Base-by-base conservation (phyloP, 495 filamentous ascomycete genomes). In the Neurospora pannonica region DNA sequence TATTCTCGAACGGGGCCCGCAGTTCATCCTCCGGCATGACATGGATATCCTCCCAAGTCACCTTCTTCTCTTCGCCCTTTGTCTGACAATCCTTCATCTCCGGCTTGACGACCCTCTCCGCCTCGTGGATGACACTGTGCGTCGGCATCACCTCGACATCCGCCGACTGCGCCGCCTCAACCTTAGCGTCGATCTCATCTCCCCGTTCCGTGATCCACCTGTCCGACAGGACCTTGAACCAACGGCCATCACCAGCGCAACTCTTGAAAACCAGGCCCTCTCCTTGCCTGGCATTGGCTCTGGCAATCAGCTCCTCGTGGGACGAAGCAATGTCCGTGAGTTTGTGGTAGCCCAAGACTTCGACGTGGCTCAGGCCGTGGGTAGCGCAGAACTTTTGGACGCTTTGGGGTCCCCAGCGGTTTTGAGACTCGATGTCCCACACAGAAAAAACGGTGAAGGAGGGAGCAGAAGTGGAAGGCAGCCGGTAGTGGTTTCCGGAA, bases 211-310 rank as follows among this genome's bases (percentile, higher is more conserved):
- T 5, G 37, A 80, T 72, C 74, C 76, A 80, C 11, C 38, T n/a
- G 21, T 4, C 67, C 9, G 75, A 77, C 11, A 79, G 48, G 1
- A 78, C 79, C 75, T 83, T 82, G 75, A 81, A 83, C 74, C 76
- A 80, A 1, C 79, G 71, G 0, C 75, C 77, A n/a, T 81, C 79
- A 15, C 9, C 9, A 0, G 5, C 13, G n/a, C 43, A 70, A 34
- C 74, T 77, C 75, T 81, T 82, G 76, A 76, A 83, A 4, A 83
- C 79, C 2, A 81, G 11, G 7, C 80, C 80, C 71, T 83, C 77
- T 15, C 74, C 71, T 2, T n/a, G 0, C 11, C 37, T 74, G 21
- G 21, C 21, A 21, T 80, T 75, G 13, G 81, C 80, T 0, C 75
- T 70, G 28, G 71, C 48, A 4, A 78, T 19, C 2, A 83, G 71